Base-by-base conservation (phyloP, 192 early-diverging fungal genomes). In the Coemansia erecta region DNA sequence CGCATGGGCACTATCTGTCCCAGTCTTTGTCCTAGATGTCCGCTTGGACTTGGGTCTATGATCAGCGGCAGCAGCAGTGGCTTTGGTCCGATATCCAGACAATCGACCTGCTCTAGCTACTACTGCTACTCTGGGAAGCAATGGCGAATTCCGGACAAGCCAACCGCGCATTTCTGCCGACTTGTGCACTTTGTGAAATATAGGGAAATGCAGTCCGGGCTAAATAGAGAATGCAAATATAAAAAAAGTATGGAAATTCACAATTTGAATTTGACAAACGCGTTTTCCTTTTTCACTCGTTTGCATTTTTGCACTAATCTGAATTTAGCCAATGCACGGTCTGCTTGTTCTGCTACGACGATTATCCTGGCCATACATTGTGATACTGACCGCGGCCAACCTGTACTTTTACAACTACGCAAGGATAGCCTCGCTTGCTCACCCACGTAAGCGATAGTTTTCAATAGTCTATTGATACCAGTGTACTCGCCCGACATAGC, bases 331-430 rank as follows among this genome's bases (percentile, higher is more conserved):
- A 18, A 55, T 55, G 53, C 15, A 41, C 35, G 53, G 54, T 55
- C 21, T 35, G 33, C 49, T 18, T 15, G 9, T 41, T 22, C 48
- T 22, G 63, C 23, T 65, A 31, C 54, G 61, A 10, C 46, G 60
- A 14, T 50, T 54, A 22, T 45, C 56, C 18, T 48, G 59, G 21
- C 64, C 61, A 2, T 63, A 63, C 35, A n/a, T 51, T 40, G 33
- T 61, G 21, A 65, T 60, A 6, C 46, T 79, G 40, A 21, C 37
- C 8, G 58, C 37, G 12, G 66, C 43, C 41, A 69, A 72, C 51
- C 23, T 72, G 40, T 72, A 66, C 52, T 61, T 69, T 53, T 65
- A 63, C 62, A 79, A 79, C 62, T 79, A 79, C 19, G 76, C 70
- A 11, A 26, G 39, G 12, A 22, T 79, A 11, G 22, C 35, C 0